Base-by-base conservation (phyloP, 768 basidiomycete species). In the Suillus subluteus region DNA sequence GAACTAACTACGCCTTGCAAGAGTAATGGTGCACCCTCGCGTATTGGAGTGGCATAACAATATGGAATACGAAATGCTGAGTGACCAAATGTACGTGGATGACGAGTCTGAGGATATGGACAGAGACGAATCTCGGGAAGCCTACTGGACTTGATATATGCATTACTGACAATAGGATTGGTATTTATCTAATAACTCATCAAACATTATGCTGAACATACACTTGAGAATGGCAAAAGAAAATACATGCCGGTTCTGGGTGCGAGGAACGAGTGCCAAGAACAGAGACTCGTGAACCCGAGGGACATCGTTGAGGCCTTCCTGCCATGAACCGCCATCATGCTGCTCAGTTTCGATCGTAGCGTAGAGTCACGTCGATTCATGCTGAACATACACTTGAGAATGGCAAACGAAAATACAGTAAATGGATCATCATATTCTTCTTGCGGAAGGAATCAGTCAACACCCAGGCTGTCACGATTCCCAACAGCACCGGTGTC, bases 21-120 rank as follows among this genome's bases (percentile, higher is more conserved):
- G 91, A 73, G 87, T 92, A 16, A 78, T 80, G 71, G 90, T 87
- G 6, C 88, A 91, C 74, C 85, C 86, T 7, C 82, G 84, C 18
- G 90, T 92, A 13, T 70, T 91, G 1, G 79, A 78, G 54, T 92
- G 89, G 90, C 76, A 87, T 68, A 74, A 79, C 2, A 70, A 78
- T 4, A 72, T 75, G 4, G 75, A 75, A 68, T 63, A 67, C 56
- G 67, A 69, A 48, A 65, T 64, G 40, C 41, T 55, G 32, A 62
- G 58, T 6, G 46, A 48, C n/a, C 67, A 56, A 12, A 56, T 65
- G n/a, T 65, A 70, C 26, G 63, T 69, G 13, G 67, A 72, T 38
- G 73, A 70, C 43, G 70, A 71, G 65, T 67, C 61, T 26, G 73
- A 73, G 11, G 78, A 81, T 46, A 78, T 79, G 75, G 83, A 85